These are phyloP conservation scores for Berkeleyomyces basicola DNA, from an alignment of 2,329 filamentous ascomycete genomes.

Conservation along the genomic window DNA sequence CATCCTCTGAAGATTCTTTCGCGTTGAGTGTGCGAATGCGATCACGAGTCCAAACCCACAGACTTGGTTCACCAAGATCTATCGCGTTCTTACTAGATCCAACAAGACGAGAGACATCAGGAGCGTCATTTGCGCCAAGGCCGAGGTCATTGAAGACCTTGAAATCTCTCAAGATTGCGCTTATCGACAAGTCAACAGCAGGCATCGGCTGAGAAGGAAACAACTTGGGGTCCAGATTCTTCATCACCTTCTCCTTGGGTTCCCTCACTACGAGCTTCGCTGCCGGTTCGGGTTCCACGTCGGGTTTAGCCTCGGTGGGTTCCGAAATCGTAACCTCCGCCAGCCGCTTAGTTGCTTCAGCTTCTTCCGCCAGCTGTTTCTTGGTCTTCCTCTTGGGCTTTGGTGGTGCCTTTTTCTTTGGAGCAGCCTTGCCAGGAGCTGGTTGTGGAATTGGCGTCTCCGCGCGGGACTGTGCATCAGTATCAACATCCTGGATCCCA, in stretches of 20 bases:
- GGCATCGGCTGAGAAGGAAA: constrained; percentile 33
- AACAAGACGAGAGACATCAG: constrained; percentile 32
- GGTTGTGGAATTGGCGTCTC: constrained; percentile 28
- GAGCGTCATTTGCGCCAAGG: constrained; percentile 29
- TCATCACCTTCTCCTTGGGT: constrained; percentile 18
- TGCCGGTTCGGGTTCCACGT: constrained; percentile 22
- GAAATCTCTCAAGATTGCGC: constrained; percentile 26
- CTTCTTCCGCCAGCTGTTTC: constrained; percentile 56
- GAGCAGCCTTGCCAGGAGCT: constrained; percentile 30
- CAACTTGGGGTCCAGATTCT: constrained; percentile 27
- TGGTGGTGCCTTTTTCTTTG: constrained; percentile 29
- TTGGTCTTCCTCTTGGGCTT: constrained; percentile 62
- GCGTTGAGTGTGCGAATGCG: constrained; percentile 40
- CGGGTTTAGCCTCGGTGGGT: constrained; percentile 16
- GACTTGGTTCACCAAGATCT: constrained; percentile 32
- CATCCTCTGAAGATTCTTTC: not conserved
- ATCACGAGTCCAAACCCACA: constrained; percentile 42
- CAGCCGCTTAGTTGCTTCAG: constrained; percentile 38
- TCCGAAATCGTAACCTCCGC: constrained; percentile 6
- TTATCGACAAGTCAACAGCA: constrained; percentile 29
- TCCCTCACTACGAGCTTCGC: constrained; percentile 29
- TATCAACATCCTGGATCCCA: constrained; percentile 25
- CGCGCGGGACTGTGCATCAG: constrained; percentile 29
- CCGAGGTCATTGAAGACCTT: constrained; percentile 27
- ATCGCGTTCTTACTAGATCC: constrained; percentile 28